phyloP scores from a whole-genome alignment of 176 grass and related monocot species.

The maize (Zea mays) region Zm-B73-REFERENCE-NAM-5.0 NC_050103.1:24717501-24718000 shows the following conservation, averaged over 20 bases:
- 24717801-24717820: constrained; percentile 58
- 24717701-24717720: too few species aligned
- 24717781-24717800: constrained; percentile 76
- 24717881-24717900: constrained; percentile 74
- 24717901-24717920: constrained; percentile 37
- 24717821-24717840: constrained; percentile 79
- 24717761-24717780: constrained; percentile 73
- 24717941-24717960: constrained; percentile 66
- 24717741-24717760: constrained; percentile 88
- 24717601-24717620: too few species aligned
- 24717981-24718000: not conserved
- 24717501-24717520: too few species aligned
- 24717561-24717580: too few species aligned
- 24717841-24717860: constrained; percentile 82
- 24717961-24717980: constrained; percentile 59
- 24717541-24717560: too few species aligned
- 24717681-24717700: too few species aligned
- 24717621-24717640: too few species aligned
- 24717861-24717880: constrained; percentile 96
- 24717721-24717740: constrained; percentile 12
- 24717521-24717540: too few species aligned
- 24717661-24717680: too few species aligned
- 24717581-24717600: too few species aligned
- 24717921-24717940: constrained; percentile 89
- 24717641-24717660: too few species aligned